phyloP scores from a whole-genome alignment of 108 stramenopile species.

The Schizochytrium sp. region DNA sequence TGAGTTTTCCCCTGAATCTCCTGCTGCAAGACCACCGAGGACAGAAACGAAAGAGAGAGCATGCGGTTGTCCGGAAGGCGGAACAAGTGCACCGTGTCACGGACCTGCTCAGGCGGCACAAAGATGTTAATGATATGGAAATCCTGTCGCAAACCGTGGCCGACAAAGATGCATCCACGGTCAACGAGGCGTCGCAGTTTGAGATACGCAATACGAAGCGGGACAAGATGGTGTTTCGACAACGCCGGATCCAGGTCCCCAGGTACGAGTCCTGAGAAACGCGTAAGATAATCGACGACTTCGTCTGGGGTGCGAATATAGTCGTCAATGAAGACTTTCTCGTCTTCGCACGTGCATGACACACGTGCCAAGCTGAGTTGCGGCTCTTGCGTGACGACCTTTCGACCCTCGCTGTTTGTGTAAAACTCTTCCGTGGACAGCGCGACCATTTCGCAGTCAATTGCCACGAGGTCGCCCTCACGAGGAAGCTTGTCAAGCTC shows the following conservation, averaged over 20 bases:
- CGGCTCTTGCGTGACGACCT: not conserved
- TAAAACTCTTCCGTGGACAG: not conserved
- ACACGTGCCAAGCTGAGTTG: not conserved
- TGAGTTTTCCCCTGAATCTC: constrained; percentile 90
- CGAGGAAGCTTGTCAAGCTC: constrained; percentile 33
- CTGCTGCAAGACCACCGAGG: constrained; percentile 67
- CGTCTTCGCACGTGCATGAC: constrained; percentile 21
- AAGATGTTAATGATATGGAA: constrained; percentile 73
- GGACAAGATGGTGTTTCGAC: constrained; percentile 71
- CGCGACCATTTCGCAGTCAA: constrained; percentile 52
- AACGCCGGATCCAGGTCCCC: constrained; percentile 73
- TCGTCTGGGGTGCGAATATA: constrained; percentile 79
- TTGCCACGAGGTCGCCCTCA: constrained; percentile 64
- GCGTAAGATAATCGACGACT: constrained; percentile 82
- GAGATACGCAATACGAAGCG: constrained; percentile 70
- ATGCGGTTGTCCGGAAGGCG: constrained; percentile 69
- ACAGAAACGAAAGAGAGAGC: constrained; percentile 77
- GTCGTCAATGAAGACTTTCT: constrained; percentile 71
- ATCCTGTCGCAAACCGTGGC: constrained; percentile 75
- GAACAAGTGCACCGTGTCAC: constrained; percentile 86
- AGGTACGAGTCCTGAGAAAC: constrained; percentile 76
- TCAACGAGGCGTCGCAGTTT: constrained; percentile 81
- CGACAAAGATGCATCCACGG: constrained; percentile 69
- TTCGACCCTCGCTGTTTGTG: not conserved
- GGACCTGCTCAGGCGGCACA: constrained; percentile 76